Percentiles rank a stretch among this genome's conserved stretches.
Conservation (phyloP, 2,329 filamentous ascomycete genomes). For the Trichoderma sp. region DNA sequence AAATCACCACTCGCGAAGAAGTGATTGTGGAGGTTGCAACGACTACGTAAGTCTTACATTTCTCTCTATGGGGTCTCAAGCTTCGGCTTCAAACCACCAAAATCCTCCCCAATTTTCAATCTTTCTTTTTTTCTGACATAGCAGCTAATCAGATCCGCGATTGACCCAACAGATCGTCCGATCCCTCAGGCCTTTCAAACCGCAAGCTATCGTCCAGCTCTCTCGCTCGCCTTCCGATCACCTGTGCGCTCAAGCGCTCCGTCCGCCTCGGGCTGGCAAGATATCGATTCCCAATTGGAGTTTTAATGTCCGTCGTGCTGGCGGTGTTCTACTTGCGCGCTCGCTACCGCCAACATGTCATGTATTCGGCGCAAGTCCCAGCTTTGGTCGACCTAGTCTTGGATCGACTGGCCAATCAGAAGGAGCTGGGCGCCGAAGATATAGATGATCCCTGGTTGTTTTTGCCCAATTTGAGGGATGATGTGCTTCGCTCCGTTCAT, state of each 20-base stretch:
- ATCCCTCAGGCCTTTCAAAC: slow-evolving; percentile 62
- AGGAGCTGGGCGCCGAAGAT: slow-evolving; percentile 70
- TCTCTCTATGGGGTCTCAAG: slow-evolving; percentile 6
- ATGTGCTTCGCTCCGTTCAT: slow-evolving; percentile 82
- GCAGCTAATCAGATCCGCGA: slow-evolving; percentile 83
- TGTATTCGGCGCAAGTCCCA: slow-evolving; percentile 73
- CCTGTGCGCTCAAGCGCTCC: slow-evolving; percentile 76
- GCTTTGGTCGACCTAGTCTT: slow-evolving; percentile 81
- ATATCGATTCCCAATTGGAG: slow-evolving; percentile 83
- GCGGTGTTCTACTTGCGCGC: slow-evolving; percentile 64
- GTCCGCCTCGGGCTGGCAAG: slow-evolving; percentile 78
- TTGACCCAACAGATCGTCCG: slow-evolving; percentile 70
- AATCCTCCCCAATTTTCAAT: slow-evolving; percentile 6
- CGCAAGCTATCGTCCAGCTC: slow-evolving; percentile 77
- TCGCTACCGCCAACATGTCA: slow-evolving; percentile 62
- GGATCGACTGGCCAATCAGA: slow-evolving; percentile 79
- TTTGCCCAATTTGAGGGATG: slow-evolving; percentile 86
- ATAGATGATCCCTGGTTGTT: slow-evolving; percentile 78
- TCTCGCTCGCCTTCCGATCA: slow-evolving; percentile 87
- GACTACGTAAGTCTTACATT: slow-evolving; percentile 52
- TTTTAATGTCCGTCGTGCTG: slow-evolving; percentile 55
- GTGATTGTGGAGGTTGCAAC: slow-evolving; percentile 49
- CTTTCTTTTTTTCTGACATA: slow-evolving; percentile 52
- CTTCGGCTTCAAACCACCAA: not conserved
- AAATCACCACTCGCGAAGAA: slow-evolving; percentile 66